These are phyloP conservation scores for Fusarium piperis DNA, from an alignment of 2,329 filamentous ascomycete species.

Conservation along the genomic window DNA sequence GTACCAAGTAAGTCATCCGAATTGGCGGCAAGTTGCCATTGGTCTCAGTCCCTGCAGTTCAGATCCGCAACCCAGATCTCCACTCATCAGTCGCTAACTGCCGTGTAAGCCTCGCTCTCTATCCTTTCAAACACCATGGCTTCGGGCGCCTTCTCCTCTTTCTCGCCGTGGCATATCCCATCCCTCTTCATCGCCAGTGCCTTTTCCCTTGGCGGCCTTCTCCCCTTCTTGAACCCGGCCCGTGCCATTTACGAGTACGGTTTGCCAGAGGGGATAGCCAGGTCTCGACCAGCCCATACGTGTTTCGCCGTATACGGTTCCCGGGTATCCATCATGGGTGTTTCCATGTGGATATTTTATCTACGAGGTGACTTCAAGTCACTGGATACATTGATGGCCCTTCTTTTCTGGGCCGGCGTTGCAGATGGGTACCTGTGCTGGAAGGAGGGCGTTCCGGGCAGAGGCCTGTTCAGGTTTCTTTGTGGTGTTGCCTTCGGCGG, in stretches of 20 bases:
- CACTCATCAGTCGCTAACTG: not conserved
- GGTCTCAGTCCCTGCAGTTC: not conserved
- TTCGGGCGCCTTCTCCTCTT: conserved; percentile 18
- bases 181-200: conserved; percentile 43
- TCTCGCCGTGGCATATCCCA: conserved; percentile 40
- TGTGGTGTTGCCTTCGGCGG: conserved; percentile 17
- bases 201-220: conserved; percentile 45
- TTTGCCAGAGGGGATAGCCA: conserved; percentile 44
- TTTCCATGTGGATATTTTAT: conserved; percentile 39
- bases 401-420: conserved; percentile 27
- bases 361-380: conserved; percentile 25
- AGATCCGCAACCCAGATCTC: not conserved
- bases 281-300: conserved; percentile 43
- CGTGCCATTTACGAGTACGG: conserved; percentile 48
- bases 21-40: not conserved
- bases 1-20: not conserved
- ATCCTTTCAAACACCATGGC: conserved; percentile 7
- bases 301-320: conserved; percentile 43
- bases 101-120: not conserved
- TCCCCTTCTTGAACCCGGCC: conserved; percentile 46
- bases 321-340: conserved; percentile 30
- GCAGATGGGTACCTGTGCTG: conserved; percentile 40
- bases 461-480: conserved; percentile 23
- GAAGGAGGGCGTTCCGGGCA: conserved; percentile 29
- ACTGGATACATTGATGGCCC: conserved; percentile 35